phyloP scores from a whole-genome alignment of 2,329 filamentous ascomycete genomes.

The Beauveria australis region DNA sequence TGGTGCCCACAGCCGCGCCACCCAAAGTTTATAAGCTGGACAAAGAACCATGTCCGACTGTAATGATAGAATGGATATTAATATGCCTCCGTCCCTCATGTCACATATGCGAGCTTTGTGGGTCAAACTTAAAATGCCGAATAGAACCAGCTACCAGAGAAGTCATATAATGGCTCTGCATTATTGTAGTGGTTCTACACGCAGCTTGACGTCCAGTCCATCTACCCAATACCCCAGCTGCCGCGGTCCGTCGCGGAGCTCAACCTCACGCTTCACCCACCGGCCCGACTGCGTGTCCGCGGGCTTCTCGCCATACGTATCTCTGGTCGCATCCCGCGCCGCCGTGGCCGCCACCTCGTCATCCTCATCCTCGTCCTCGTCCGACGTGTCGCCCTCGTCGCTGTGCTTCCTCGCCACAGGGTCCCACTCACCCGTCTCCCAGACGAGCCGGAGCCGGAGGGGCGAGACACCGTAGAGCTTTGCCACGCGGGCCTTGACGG shows the following conservation, averaged over 20 bases:
- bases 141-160: neutral
- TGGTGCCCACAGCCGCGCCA: too few relatives aligned
- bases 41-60: too few relatives aligned
- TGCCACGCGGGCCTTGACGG: conserved; percentile 69
- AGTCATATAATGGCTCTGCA: neutral
- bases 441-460: conserved; percentile 59
- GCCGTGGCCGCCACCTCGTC: neutral
- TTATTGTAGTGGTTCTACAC: conserved; percentile 49
- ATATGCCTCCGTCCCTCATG: too few relatives aligned
- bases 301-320: conserved; percentile 20
- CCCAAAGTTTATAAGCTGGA: too few relatives aligned
- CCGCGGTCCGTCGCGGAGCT: conserved; percentile 70
- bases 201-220: conserved; percentile 58
- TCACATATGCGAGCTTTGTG: too few relatives aligned
- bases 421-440: conserved; percentile 90
- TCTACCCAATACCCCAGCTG: conserved; percentile 80
- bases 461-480: conserved; percentile 60
- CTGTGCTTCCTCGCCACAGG: conserved; percentile 59
- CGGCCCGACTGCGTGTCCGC: conserved; percentile 36
- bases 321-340: conserved; percentile 4
- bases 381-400: conserved; percentile 43
- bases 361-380: conserved; percentile 29
- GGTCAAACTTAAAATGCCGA: too few relatives aligned
- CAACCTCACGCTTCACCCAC: conserved; percentile 71
- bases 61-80: too few relatives aligned